Evolutionary conservation across 352 stramenopile genomes (phyloP), one percentile per base, ranked within the genome.

Genomic region (Pythium vanterpoolii): DNA sequence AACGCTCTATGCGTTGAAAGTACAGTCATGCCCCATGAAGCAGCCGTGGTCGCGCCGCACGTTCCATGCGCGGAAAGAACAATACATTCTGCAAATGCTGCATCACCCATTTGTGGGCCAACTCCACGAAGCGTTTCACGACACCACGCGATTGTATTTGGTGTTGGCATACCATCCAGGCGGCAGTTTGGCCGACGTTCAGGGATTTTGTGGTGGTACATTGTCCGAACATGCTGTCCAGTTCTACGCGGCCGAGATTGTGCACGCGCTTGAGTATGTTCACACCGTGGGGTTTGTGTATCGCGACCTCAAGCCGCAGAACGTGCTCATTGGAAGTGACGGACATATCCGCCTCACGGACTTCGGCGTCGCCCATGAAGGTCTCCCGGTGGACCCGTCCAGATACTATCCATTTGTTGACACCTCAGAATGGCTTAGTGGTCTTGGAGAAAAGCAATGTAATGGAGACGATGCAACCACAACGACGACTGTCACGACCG

Each of bases 251-350:
- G 65, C 71, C 18, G 81, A 91, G 63, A 72, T 89, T 21, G 77
- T 70, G 16, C 56, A 71, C 19, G 66, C 66, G 16, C 66, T 77
- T 39, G 66, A 72, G 47, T 76, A 76, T 28, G 51, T 81, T 1
- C 73, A 81, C 47, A 68, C 64, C 0, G 71, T 76, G 58, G 67
- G 62, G 14, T 66, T 78, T 36, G 66, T 86, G 4, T 76, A 85
- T 50, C 64, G 77, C 18, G 78, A 89, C 56, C 68, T 93, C n/a
- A 91, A 93, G 65, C 79, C 79, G 5, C 58, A 74, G 54, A 74
- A 74, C 33, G 59, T 74, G 27, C 46, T 74, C 1, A 28, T 74
- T 8, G 56, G 43, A 1, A 9, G 14, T 10, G 67, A 74, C 30
- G 67, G 67, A 1, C 67, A 74, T 51, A 64, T 73, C 30, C 55